Base-by-base conservation (phyloP, 768 basidiomycete species). In the Tephrocybe sp. region DNA sequence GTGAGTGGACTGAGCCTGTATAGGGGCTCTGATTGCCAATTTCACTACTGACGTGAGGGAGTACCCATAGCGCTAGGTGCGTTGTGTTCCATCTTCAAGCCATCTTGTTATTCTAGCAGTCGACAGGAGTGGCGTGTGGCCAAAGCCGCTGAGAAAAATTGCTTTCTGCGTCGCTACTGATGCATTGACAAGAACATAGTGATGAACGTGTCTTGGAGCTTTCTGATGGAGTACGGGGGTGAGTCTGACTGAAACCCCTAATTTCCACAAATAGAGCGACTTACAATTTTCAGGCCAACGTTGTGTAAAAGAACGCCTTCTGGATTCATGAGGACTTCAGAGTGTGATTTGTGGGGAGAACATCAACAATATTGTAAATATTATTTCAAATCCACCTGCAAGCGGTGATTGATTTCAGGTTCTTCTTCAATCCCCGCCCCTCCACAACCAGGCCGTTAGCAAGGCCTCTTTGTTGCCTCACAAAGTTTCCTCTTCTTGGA, bases 371-470 rank as follows among this genome's bases (percentile, higher is more conserved):
- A 19, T 37, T 37, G 18, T n/a, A 37, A 37, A 37, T 37, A 37
- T 19, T 4, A 7, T 9, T 9, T 12, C 13, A 15, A 7, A 34
- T n/a, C 12, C 32, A n/a, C 36, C 36, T 25, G n/a, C 36, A 38
- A 28, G 37, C 46, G 46, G 27, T 39, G 37, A 31, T 39, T 39
- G 46, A 47, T 47, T 47, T 24, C 37, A 47, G 31, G 27, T 5
- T 37, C 46, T 35, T 21, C 46, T 47, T 47, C 11, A 47, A 47
- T 38, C 46, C 37, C 46, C 46, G 37, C 46, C 27, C 28, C 21
- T 21, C 21, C 9, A n/a, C 44, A 44, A 34, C 31, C 15, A 24
- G 26, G 15, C 21, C 13, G 18, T 37, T n/a, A 16, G 36, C n/a
- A 19, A 19, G n/a, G n/a, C n/a, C n/a, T n/a, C n/a, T n/a, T n/a